A percentile compares a stretch with the other conserved stretches of the same genome.
These are phyloP conservation scores for Chlorella sorokiniana DNA, from an alignment of 139 green algal genomes.

Conservation along the genomic window DNA sequence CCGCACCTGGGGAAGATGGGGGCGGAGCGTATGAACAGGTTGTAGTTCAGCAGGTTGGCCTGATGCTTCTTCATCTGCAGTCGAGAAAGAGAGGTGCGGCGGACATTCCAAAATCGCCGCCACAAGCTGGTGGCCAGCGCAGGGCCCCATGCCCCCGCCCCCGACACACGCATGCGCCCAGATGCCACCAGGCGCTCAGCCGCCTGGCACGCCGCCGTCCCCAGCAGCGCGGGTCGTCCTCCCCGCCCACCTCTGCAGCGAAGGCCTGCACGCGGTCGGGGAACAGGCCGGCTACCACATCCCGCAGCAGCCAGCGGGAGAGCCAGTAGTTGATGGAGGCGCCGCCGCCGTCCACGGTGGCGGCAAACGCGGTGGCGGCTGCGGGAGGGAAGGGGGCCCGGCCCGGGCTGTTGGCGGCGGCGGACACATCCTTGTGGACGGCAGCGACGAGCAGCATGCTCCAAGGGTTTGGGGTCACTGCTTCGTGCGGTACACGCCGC, in stretches of 20 bases:
- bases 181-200: not conserved
- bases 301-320: conserved; percentile 31
- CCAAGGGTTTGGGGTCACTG: too few species aligned
- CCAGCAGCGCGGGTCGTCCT: not conserved
- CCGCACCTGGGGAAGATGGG: conserved; percentile 27
- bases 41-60: conserved; percentile 70
- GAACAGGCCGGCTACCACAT: conserved; percentile 32
- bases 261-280: conserved; percentile 37
- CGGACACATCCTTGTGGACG: too few species aligned
- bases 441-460: too few species aligned
- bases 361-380: conserved; percentile 21
- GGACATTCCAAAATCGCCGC: too few species aligned
- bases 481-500: too few species aligned
- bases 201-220: not conserved
- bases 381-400: too few species aligned
- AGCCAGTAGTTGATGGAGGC: conserved; percentile 40
- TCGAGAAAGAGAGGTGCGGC: not conserved
- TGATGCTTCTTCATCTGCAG: conserved; percentile 55
- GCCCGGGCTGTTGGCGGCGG: too few species aligned
- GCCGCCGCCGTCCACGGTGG: conserved; percentile 17
- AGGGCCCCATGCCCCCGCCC: too few species aligned
- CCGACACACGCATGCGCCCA: too few species aligned
- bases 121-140: conserved; percentile 80
- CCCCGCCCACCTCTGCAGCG: conserved; percentile 20
- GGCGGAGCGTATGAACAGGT: conserved; percentile 64